Evolutionary conservation across 192 early-diverging fungal species (phyloP), one percentile per base, ranked within the genome.

Genomic region (Coemansia sp.): DNA sequence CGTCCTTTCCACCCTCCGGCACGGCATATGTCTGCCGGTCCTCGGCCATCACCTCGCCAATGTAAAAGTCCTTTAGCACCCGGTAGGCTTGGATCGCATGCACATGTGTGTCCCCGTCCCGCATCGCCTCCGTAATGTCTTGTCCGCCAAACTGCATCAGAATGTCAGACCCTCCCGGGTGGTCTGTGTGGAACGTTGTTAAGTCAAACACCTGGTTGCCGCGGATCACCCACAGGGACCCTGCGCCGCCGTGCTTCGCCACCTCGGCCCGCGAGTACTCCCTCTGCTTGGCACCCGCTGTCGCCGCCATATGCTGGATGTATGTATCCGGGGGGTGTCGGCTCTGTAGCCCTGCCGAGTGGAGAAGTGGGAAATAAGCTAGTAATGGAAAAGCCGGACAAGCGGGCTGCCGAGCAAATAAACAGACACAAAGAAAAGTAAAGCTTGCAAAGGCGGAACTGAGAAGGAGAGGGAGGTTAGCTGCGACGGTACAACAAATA

Each of bases 161-260:
- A 29, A 87, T 71, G 26, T 98, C 94, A 23, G 86, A 87, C 14
- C 95, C 95, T 32, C 95, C 95, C 0, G 95, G 95, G 62, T 98
- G 93, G 68, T 95, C 93, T 8, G 73, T 68, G 53, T 88, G 82
- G 72, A 98, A 98, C 46, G 84, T 58, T 14, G 94, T 89, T 41
- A 94, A 63, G 81, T 94, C 90, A 67, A 90, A 97, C 32, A 94
- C 90, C 36, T 89, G 86, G 70, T 83, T 84, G 22, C 85, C 67
- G 54, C 85, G 80, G 23, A 89, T 81, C 1, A 93, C 81, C 95
- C 95, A 97, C 33, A 90, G 81, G 7, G 89, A 89, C 27, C 77
- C 56, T 3, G 65, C 64, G 15, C 63, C 84, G 63, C 83, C 85
- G 71, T 97, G 92, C 27, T 74, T 79, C 22, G 80, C 79, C 29